Percentiles rank a stretch among this genome's conserved stretches.
Evolutionary conservation across 148 eudicot genomes (phyloP).

Genomic region (Nepenthes gracilis): DNA sequence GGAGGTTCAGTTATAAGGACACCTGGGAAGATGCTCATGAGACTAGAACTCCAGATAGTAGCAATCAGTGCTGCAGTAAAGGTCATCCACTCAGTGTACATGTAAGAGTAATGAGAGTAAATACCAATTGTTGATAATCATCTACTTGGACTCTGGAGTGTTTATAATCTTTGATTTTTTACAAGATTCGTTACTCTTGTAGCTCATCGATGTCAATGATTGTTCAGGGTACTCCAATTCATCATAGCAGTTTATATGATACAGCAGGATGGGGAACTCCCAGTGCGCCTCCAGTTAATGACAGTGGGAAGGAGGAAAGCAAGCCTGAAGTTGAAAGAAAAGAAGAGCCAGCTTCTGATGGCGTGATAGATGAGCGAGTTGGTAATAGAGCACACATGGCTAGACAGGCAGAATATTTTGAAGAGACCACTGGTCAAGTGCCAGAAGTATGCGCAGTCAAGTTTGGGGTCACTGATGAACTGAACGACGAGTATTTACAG

Average conservation of each 20-base stretch:
- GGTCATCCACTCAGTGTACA: constrained; percentile 23
- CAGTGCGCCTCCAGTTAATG: constrained; percentile 78
- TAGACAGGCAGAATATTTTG: constrained; percentile 13
- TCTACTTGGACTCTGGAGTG: background rate
- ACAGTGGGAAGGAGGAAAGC: constrained; percentile 20
- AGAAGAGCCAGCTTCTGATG: constrained; percentile 15
- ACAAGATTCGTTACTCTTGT: no score
- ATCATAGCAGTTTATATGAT: constrained; percentile 22
- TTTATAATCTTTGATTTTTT: background rate
- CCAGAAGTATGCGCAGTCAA: constrained; percentile 9
- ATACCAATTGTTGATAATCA: background rate
- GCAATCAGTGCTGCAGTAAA: constrained; percentile 15
- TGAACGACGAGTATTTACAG: constrained; percentile 23
- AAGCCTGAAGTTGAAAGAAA: constrained; percentile 17
- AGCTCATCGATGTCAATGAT: background rate
- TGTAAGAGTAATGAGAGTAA: constrained; percentile 22
- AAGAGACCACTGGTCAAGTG: constrained; percentile 6
- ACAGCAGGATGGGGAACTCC: constrained; percentile 60
- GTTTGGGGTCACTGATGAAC: constrained; percentile 14
- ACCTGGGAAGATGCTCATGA: constrained; percentile 15
- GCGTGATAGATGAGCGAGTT: constrained; percentile 13
- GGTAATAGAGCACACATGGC: constrained; percentile 12
- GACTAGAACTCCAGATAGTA: constrained; percentile 23
- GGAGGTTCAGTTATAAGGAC: constrained; percentile 27
- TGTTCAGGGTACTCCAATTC: constrained; percentile 50